A percentile compares a stretch with the other conserved stretches of the same genome.
Conservation (phyloP, 2,329 filamentous ascomycete species). For the Sphaerostilbella broomeana region DNA sequence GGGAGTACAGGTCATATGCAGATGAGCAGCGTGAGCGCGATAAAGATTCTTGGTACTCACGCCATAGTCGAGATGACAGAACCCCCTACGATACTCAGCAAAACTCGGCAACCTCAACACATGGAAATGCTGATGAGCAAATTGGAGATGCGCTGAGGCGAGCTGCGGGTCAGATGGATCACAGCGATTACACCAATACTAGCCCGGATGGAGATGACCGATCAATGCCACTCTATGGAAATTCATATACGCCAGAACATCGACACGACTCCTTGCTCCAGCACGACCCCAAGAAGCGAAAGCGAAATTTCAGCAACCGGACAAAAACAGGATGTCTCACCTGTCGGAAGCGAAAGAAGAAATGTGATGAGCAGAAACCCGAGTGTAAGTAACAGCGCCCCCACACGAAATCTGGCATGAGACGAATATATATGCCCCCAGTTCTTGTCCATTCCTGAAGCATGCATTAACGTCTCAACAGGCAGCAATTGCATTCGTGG, state of each 20-base stretch:
- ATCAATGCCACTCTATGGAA: slow-evolving; percentile 33
- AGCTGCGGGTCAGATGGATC: slow-evolving; percentile 39
- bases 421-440: neutral
- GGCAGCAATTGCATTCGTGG: slow-evolving; percentile 87
- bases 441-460: neutral
- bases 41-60: slow-evolving; percentile 44
- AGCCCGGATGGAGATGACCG: slow-evolving; percentile 50
- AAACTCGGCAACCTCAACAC: slow-evolving; percentile 38
- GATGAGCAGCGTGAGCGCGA: slow-evolving; percentile 38
- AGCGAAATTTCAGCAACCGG: slow-evolving; percentile 83
- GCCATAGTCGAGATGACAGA: slow-evolving; percentile 42
- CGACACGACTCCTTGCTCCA: slow-evolving; percentile 45
- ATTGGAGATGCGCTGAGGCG: slow-evolving; percentile 39
- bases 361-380: slow-evolving; percentile 91
- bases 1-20: slow-evolving; percentile 39
- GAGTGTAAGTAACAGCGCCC: slow-evolving; percentile 59
- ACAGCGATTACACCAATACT: slow-evolving; percentile 44
- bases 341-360: slow-evolving; percentile 89
- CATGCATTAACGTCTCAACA: slow-evolving; percentile 28
- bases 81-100: slow-evolving; percentile 40
- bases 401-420: neutral
- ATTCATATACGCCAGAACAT: slow-evolving; percentile 42
- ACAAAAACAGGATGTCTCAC: slow-evolving; percentile 96
- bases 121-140: slow-evolving; percentile 45
- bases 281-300: slow-evolving; percentile 61